These are phyloP conservation scores for Alternaria ethzedia DNA, from an alignment of 2,329 filamentous ascomycete genomes.

Conservation along the genomic window DNA sequence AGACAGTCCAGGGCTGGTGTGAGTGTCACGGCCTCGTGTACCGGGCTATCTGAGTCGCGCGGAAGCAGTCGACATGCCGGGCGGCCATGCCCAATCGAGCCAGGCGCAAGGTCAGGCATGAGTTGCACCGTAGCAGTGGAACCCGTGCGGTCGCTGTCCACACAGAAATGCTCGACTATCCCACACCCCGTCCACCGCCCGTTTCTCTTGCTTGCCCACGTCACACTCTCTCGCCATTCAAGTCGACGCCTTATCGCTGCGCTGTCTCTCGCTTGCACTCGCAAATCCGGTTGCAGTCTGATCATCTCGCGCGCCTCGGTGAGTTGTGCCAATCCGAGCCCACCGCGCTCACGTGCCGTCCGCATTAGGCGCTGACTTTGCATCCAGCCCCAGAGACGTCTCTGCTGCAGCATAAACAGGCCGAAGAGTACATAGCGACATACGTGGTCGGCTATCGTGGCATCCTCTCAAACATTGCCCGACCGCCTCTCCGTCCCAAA, in stretches of 20 bases:
- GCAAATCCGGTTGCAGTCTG: slow-evolving; percentile 4
- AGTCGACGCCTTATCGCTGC: slow-evolving; percentile 1
- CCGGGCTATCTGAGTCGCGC: slow-evolving; percentile 26
- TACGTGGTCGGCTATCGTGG: slow-evolving; percentile 51
- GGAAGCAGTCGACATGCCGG: slow-evolving; percentile 26
- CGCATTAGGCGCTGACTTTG: slow-evolving; percentile 38
- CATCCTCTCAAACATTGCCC: slow-evolving; percentile 43
- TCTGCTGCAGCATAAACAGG: slow-evolving; percentile 35
- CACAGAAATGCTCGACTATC: slow-evolving; percentile 34
- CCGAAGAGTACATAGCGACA: slow-evolving; percentile 40
- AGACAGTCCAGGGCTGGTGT: slow-evolving; percentile 9
- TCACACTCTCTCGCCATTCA: slow-evolving; percentile 13
- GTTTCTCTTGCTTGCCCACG: slow-evolving; percentile 29
- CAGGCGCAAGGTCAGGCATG: slow-evolving; percentile 14
- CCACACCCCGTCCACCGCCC: slow-evolving; percentile 29
- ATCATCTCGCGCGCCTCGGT: slow-evolving; percentile 13
- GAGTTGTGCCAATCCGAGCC: slow-evolving; percentile 30
- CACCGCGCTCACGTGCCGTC: slow-evolving; percentile 40
- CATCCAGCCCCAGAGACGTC: slow-evolving; percentile 18
- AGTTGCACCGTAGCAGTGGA: slow-evolving; percentile 22
- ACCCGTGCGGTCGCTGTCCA: slow-evolving; percentile 21
- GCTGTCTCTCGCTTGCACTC: slow-evolving; percentile 8
- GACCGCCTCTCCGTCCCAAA: slow-evolving; percentile 37
- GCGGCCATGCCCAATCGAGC: slow-evolving; percentile 9
- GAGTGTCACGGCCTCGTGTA: slow-evolving; percentile 24